Conservation (phyloP, 768 basidiomycete species). For the Pleurotus tuoliensis region DNA sequence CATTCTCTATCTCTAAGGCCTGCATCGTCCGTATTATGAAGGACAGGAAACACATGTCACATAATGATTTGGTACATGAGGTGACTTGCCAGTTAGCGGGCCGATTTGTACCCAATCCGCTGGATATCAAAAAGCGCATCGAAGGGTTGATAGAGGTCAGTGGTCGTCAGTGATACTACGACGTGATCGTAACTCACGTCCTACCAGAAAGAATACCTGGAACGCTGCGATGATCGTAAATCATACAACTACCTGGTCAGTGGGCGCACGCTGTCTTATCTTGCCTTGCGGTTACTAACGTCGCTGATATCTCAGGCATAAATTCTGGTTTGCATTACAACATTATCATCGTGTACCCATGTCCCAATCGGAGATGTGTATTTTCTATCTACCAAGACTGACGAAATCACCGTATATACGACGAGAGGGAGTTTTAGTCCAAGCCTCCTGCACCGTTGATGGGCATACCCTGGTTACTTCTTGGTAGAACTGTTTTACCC, state of each 20-base stretch:
- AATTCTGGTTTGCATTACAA: background rate
- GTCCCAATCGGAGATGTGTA: background rate
- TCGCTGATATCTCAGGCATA: slow-evolving; percentile 3
- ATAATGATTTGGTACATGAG: slow-evolving; percentile 87
- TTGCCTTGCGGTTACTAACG: background rate
- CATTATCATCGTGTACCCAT: background rate
- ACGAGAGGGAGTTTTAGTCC: too few species aligned
- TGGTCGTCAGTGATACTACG: slow-evolving; percentile 5
- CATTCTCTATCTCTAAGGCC: slow-evolving; percentile 51
- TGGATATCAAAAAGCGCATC: slow-evolving; percentile 88
- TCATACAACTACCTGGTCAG: slow-evolving; percentile 79
- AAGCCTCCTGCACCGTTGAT: too few species aligned
- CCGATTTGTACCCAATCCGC: slow-evolving; percentile 84
- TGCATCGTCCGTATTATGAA: slow-evolving; percentile 99
- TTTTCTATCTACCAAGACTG: background rate
- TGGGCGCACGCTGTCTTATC: background rate
- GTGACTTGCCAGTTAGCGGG: slow-evolving; percentile 80
- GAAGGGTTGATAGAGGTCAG: slow-evolving; percentile 90
- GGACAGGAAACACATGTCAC: slow-evolving; percentile 82
- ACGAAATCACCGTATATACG: too few species aligned
- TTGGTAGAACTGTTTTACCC: background rate
- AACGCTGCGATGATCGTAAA: slow-evolving; percentile 82
- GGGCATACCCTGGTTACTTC: background rate
- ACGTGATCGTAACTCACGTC: background rate
- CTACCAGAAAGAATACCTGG: slow-evolving; percentile 90